phyloP scores from a whole-genome alignment of 257 asterid genomes.

The Thymus mandschuricus region DNA sequence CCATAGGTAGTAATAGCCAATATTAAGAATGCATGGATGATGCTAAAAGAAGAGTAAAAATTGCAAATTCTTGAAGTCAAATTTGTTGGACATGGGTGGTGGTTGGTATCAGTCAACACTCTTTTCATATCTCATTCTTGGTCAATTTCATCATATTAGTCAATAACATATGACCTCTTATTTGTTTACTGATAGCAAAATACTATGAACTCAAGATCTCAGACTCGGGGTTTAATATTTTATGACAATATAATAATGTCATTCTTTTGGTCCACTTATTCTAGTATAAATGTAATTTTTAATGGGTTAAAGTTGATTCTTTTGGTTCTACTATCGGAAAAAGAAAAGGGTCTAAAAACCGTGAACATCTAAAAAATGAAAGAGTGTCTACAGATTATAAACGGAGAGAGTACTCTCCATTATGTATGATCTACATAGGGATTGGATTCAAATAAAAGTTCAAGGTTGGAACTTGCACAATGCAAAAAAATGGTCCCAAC shows the following conservation, averaged over 20 bases:
- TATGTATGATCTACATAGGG: neutral
- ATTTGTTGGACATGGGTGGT: conserved; percentile 6
- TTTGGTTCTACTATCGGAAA: no score
- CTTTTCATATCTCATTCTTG: conserved; percentile 8
- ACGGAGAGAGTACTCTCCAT: no score
- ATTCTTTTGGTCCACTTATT: no score
- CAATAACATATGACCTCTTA: conserved; percentile 10
- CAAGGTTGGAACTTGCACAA: conserved; percentile 3
- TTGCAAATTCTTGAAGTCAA: neutral
- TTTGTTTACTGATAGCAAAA: neutral
- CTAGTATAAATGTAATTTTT: no score
- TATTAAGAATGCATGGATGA: conserved; percentile 15
- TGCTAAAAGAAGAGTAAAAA: conserved; percentile 25
- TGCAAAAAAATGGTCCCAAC: conserved; percentile 39
- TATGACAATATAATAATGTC: neutral
- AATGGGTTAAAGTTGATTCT: no score
- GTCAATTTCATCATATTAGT: neutral
- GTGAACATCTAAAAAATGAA: no score
- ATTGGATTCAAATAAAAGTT: conserved; percentile 29
- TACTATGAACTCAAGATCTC: no score
- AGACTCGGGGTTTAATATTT: neutral
- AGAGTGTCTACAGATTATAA: no score
- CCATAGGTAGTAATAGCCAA: conserved; percentile 8
- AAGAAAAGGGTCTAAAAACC: no score
- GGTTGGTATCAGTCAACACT: conserved; percentile 9